Percentiles rank a stretch among this genome's conserved stretches.
These are phyloP conservation scores for Talaromyces sp. DNA, from an alignment of 2,329 filamentous ascomycete species.

Conservation along the genomic window DNA sequence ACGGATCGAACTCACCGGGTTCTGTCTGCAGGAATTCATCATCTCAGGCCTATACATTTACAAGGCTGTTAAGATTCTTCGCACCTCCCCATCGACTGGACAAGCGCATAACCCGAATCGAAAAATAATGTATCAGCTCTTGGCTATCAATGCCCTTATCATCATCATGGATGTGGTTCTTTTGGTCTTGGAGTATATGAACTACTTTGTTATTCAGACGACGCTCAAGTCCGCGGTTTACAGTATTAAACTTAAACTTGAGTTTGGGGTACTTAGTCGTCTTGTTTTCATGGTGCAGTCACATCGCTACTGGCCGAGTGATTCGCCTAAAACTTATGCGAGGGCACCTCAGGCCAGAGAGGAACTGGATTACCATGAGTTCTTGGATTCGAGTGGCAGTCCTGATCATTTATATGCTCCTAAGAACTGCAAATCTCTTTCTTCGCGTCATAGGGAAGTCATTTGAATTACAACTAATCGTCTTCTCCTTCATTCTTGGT, in stretches of 20 bases:
- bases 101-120: conserved; percentile 27
- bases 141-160: conserved; percentile 48
- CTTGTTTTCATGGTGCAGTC: conserved; percentile 34
- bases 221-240: conserved; percentile 44
- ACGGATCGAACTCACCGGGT: conserved; percentile 16
- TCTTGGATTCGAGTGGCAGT: conserved; percentile 1
- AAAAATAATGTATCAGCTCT: conserved; percentile 45
- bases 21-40: conserved; percentile 16
- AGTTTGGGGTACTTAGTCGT: conserved; percentile 43
- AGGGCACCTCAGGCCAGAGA: background rate
- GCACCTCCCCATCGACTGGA: conserved; percentile 50
- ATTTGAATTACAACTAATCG: background rate
- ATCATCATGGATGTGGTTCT: conserved; percentile 45
- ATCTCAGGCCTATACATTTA: conserved; percentile 17
- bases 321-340: background rate
- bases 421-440: conserved; percentile 5
- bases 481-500: too few relatives aligned
- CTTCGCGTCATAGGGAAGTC: conserved; percentile 3
- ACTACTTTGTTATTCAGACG: conserved; percentile 41
- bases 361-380: conserved; percentile 7
- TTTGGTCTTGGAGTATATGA: conserved; percentile 39
- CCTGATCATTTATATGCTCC: background rate
- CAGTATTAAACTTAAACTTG: conserved; percentile 48
- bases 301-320: conserved; percentile 7
- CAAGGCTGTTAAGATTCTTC: conserved; percentile 32